Base-by-base conservation (phyloP, 768 basidiomycete genomes). In the Rubroboletus satanas region DNA sequence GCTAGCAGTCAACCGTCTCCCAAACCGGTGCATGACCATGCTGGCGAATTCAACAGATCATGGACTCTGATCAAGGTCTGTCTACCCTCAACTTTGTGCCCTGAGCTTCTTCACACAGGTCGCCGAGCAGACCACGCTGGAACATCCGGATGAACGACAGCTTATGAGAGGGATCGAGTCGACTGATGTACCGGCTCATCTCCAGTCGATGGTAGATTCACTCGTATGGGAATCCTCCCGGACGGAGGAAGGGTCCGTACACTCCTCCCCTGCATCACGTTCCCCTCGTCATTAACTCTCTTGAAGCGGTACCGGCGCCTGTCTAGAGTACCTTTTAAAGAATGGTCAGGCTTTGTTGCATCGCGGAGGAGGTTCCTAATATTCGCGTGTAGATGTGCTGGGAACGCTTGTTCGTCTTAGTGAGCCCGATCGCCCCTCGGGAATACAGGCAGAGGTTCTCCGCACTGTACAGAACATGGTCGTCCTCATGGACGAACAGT, bases 381-480 rank as follows among this genome's bases (percentile, higher is more conserved):
- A 1, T 37, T 45, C 42, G 23, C 39, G 47, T 33, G 10, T 43
- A 93, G 92, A 94, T 77, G 82, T 96, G 2, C 75, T 98, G 26
- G 85, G 86, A 1, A 83, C 83, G 1, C 85, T 98, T 10, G 96
- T 95, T 55, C 83, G 83, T 57, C 82, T 95, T 28, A 93, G 90
- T 64, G 88, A 94, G 65, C 70, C 80, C 0, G 94, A 98, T 68
- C 79, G 88, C 26, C 94, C 93, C 1, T 81, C 83, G 39, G 96
- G 94, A n/a, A 87, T 93, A 59, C 91, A 95, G 68, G 90, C 87
- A 39, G 90, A 93, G 66, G 91, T 96, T 12, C 78, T 98, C 33
- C 82, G 86, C 28, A 79, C 89, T 1, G 89, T 95, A 14, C 90
- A 91, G 62, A 93, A 93, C 62, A 90, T 97, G 81, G 87, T 98